Evolutionary conservation across 805 yeast species (phyloP).

Genomic region (Kluyveromyces siamensis): DNA sequence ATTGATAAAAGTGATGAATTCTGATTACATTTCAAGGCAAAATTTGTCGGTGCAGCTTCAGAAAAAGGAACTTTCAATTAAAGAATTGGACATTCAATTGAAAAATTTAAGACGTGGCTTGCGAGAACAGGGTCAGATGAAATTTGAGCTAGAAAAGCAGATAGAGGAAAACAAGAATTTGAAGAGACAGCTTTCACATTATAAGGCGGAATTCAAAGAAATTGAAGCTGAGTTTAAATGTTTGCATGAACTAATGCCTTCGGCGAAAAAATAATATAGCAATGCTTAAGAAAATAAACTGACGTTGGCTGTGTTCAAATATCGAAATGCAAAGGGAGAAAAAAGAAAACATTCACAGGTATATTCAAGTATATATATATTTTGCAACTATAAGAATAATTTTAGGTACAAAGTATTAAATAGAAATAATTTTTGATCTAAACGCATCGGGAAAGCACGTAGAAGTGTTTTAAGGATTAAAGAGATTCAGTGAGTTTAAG

Average conservation of each 20-base stretch:
- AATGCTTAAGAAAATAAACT: neutral
- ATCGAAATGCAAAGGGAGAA: too few relatives aligned
- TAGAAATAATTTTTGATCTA: too few relatives aligned
- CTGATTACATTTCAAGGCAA: neutral
- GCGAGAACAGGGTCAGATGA: neutral
- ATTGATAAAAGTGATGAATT: neutral
- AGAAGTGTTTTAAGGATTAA: too few relatives aligned
- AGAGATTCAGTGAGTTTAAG: too few relatives aligned
- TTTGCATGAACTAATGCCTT: neutral
- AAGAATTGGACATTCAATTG: neutral
- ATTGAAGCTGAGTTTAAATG: conserved; percentile 1
- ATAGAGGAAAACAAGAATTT: neutral
- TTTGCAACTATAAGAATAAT: too few relatives aligned
- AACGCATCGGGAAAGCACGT: too few relatives aligned
- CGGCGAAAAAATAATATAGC: neutral
- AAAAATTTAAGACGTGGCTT: neutral
- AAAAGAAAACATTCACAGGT: too few relatives aligned
- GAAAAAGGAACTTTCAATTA: neutral
- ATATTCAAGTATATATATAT: too few relatives aligned
- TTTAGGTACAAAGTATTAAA: too few relatives aligned
- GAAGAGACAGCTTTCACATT: neutral
- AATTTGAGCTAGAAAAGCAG: neutral
- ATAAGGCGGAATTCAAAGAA: neutral
- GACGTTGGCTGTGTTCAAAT: neutral
- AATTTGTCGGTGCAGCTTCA: neutral